Evolutionary conservation across 2,329 filamentous ascomycete species (phyloP).

Genomic region (Colletotrichum theobromicola): DNA sequence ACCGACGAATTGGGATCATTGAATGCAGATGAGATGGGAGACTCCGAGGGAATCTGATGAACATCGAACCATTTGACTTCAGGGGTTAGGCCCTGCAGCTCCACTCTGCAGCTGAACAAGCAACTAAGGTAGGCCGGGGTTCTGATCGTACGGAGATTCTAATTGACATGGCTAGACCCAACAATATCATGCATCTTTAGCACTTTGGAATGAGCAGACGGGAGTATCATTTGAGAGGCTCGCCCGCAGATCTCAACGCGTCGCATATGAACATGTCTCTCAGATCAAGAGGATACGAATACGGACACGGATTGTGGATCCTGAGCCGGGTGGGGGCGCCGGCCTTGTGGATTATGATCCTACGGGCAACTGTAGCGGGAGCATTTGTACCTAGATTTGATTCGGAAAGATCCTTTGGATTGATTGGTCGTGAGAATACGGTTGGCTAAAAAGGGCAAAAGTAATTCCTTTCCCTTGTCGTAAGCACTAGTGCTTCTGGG

Average conservation of each 20-base stretch:
- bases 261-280: background rate
- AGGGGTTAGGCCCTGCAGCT: background rate
- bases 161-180: background rate
- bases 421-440: background rate
- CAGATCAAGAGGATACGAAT: background rate
- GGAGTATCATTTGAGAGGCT: background rate
- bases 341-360: background rate
- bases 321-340: background rate
- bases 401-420: background rate
- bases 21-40: background rate
- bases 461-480: background rate
- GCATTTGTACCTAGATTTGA: background rate
- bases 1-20: rapidly evolving
- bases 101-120: background rate
- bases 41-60: background rate
- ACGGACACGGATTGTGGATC: background rate
- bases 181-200: background rate
- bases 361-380: background rate
- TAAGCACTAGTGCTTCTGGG: background rate
- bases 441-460: background rate
- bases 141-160: background rate
- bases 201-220: background rate
- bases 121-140: background rate
- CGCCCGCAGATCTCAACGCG: background rate
- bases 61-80: background rate